Evolutionary conservation across 1,284 basidiomycete genomes (phyloP), one percentile per base, ranked within the genome.

Genomic region (Anthracocystis setariae): DNA sequence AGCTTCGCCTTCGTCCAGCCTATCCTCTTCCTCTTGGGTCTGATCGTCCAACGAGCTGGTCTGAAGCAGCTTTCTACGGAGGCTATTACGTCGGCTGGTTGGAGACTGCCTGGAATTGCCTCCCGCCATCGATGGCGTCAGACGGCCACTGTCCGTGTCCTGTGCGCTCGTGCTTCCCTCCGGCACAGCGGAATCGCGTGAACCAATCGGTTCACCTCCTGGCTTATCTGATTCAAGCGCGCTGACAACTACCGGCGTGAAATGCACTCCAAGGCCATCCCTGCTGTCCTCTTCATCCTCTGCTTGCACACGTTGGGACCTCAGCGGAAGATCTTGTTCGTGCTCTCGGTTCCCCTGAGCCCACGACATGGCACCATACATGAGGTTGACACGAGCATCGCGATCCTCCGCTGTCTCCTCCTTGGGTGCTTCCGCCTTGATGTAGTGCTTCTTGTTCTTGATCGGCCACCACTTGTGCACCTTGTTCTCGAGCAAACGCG

Each of bases 281-380:
- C 17, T 18, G 3, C 17, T n/a, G 13, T 24, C 25, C 9, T 23
- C 47, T 13, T 18, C 33, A 17, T 35, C 39, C 15, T 47, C 45
- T 0, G 18, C 46, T 5, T 25, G 21, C 3, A 18, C 20, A 2
- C 51, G 44, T 13, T 42, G 27, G 18, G 55, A 50, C 12, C 61
- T 46, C 18, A 57, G 32, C 8, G 57, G 53, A 13, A 51, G 15
- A 13, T 66, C 62, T 12, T 24, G 20, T 8, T 65, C 57, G 15
- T 25, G 21, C 8, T 64, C 54, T 0, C 65, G 52, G 9, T 49
- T 48, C 25, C 62, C 56, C 15, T 60, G 59, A 2, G 72, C 65
- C 64, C 68, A 74, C 8, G 50, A 52, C 65, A 77, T 77, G 37
- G 68, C 71, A 15, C 65, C 72, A 24, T 65, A 74, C 57, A 74